Base-by-base conservation (phyloP, 2,329 filamentous ascomycete genomes). In the Colletotrichum sp. region DNA sequence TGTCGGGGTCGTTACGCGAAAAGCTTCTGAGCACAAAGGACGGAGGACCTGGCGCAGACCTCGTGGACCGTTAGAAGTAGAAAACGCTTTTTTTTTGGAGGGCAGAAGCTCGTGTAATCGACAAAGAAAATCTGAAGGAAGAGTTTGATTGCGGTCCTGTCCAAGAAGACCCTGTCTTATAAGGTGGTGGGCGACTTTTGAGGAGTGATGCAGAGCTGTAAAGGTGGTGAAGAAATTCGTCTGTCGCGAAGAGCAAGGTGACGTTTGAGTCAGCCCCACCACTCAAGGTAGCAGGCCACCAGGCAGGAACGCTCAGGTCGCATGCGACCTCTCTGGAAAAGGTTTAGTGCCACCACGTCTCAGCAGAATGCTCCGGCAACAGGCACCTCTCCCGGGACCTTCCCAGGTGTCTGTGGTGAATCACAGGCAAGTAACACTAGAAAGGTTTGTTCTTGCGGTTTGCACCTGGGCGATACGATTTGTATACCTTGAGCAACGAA, bases 221-320 rank as follows among this genome's bases (percentile, higher is more conserved):
- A 60, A 39, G 34, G 12, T 36, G 39, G 52, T 66, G 66, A 76
- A 76, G 71, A 76, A 76, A 71, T 71, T 75, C 75, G 63, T 57
- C 71, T n/a, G 64, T 76, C 75, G 75, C 74, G 59, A 76, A 74
- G 67, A 76, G 75, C 77, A 76, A 70, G 72, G 72, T 72, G 77
- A 77, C 77, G 77, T 78, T 77, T 78, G 75, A 75, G 69, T 74
- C 55, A 74, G 76, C 76, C 69, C 68, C 74, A 68, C 74, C 39
- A 68, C 30, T 63, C 39, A 59, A 34, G 36, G 57, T 65, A 66
- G 60, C 71, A 78, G 57, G 63, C 59, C 59, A 8, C 59, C 52
- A 76, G 64, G 74, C 71, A 76, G 71, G 74, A 76, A 74, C 63
- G 18, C 39, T 68, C 72, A 24, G 68, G 24, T 60, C 60, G 70